phyloP scores from a whole-genome alignment of 805 yeast genomes.

The Pichia ethanolica region DNA sequence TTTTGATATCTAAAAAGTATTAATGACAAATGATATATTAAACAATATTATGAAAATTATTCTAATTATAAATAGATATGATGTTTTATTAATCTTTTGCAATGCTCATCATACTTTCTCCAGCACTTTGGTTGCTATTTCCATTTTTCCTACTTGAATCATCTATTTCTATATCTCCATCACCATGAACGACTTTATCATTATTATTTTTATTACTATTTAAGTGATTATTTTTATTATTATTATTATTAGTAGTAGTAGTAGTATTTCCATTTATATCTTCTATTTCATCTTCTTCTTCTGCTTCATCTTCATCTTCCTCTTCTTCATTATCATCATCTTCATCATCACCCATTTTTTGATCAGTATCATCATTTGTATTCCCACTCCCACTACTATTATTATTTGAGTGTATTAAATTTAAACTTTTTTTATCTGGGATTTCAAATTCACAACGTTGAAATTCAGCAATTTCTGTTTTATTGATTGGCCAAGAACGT shows the following conservation, averaged over 20 bases:
- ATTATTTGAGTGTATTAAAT: not conserved
- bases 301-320: constrained; percentile 12
- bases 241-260: no score
- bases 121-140: constrained; percentile 20
- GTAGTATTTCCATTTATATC: no score
- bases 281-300: constrained; percentile 12
- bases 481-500: constrained; percentile 63
- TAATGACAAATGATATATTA: no score
- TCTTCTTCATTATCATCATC: constrained; percentile 13
- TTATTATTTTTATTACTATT: not conserved
- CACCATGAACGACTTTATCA: not conserved
- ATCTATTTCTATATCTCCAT: no score
- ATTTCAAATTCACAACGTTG: constrained; percentile 56
- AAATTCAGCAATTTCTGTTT: constrained; percentile 54
- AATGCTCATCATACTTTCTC: constrained; percentile 30
- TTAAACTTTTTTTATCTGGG: constrained; percentile 35
- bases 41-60: not conserved
- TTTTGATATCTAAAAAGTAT: no score
- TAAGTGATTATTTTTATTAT: no score
- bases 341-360: constrained; percentile 17
- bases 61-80: no score
- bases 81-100: constrained; percentile 8
- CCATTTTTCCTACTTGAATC: not conserved
- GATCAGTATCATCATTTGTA: not conserved
- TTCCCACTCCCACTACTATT: constrained; percentile 6